Evolutionary conservation across 179 eudicot genomes (phyloP).

Genomic region (Patellifolia procumbens): DNA sequence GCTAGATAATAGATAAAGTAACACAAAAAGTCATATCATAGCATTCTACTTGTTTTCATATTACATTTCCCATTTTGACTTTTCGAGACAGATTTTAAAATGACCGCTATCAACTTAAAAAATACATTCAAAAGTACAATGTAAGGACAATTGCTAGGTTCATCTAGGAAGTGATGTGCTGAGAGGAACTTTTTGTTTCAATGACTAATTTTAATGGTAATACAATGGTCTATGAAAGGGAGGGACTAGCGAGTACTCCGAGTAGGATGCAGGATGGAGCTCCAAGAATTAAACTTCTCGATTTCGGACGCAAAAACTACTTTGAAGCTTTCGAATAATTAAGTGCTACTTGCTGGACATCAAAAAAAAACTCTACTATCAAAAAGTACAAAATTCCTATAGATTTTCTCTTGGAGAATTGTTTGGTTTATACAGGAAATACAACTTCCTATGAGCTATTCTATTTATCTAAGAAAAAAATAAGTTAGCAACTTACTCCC

Average conservation of each 20-base stretch:
- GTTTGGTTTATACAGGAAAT: background rate
- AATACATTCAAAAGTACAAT: too few relatives aligned
- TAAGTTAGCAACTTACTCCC: background rate
- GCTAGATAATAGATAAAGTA: background rate
- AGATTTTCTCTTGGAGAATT: background rate
- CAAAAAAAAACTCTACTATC: background rate
- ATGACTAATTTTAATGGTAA: background rate
- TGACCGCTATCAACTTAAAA: too few relatives aligned
- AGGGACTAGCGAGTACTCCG: background rate
- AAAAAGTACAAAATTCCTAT: background rate
- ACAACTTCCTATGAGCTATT: too few relatives aligned
- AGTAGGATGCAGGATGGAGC: too few relatives aligned
- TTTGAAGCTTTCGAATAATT: background rate
- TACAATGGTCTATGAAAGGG: background rate
- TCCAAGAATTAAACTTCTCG: background rate
- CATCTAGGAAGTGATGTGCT: too few relatives aligned
- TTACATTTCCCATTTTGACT: too few relatives aligned
- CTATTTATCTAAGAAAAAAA: background rate
- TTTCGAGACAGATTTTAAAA: too few relatives aligned
- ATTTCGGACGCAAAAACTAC: background rate
- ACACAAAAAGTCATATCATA: background rate
- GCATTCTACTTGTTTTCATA: too few relatives aligned
- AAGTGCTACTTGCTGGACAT: background rate
- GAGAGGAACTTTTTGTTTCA: too few relatives aligned
- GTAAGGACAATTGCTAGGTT: too few relatives aligned